Base-by-base conservation (phyloP, 2,329 filamentous ascomycete species). In the Stachybotrys chartarum region DNA sequence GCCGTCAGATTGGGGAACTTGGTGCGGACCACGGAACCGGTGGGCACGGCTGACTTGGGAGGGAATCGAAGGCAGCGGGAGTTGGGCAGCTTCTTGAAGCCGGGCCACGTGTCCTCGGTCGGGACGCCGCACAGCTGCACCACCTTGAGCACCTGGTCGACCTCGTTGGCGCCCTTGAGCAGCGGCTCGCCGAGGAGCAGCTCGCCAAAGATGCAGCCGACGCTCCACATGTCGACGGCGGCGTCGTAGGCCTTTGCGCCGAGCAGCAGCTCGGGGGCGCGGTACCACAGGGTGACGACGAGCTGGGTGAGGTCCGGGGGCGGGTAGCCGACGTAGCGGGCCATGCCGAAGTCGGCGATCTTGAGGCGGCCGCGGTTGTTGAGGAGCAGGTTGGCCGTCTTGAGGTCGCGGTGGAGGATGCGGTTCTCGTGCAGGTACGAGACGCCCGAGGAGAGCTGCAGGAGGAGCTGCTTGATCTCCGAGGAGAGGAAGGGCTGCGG, bases 341-440 rank as follows among this genome's bases (percentile, higher is more conserved):
- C 93, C 91, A 99, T 97, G 70, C 94, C 94, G 68, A 99, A 99
- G 73, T 99, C 94, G 57, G 94, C 94, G 60, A 99, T 87, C 72
- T 97, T 97, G 71, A 99, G 86, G 69, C 89, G 86, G 50, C 94
- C 94, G 50, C 91, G 89, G 76, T 97, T 97, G 76, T 91, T 95
- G 74, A 99, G 87, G 50, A 99, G 85, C 50, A 99, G 85, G 66
- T 96, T 96, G 51, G 89, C 93, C 4, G 91, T 95, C 72, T 96
- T 96, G 65, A 96, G 84, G 72, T 97, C 92, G 55, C 92, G 90
- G 74, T 94, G 91, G 57, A 99, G 81, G 64, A 99, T 95, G 87
- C 87, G 95, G 72, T 91, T 84, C 50, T 82, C 80, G 75, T 99
- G 94, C 14, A 99, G 84, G 73, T 93, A 96, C 56, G 85, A 81